Conservation (phyloP, 2,329 filamentous ascomycete species). For the Aureobasidium leucospermi region DNA sequence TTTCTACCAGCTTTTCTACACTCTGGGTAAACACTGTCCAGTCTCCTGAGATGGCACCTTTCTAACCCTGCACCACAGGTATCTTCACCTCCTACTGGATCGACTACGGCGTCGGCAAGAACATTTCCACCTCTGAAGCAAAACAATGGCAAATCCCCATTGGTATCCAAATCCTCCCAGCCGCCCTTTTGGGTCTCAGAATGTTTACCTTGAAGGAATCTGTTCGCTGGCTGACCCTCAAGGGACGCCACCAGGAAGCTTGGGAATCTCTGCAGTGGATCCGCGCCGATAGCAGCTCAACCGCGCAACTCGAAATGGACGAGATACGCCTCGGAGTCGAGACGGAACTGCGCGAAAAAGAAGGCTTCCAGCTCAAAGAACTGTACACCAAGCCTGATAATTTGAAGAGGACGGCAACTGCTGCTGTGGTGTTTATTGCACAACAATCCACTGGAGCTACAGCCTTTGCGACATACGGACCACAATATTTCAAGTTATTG, state of each 20-base stretch:
- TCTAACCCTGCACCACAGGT: conserved; percentile 11
- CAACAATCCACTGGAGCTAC: conserved; percentile 50
- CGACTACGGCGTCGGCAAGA: conserved; percentile 40
- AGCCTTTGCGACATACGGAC: conserved; percentile 38
- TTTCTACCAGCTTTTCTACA: conserved; percentile 48
- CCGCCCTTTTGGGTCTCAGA: conserved; percentile 41
- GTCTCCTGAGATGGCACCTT: not conserved
- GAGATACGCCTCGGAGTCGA: conserved; percentile 44
- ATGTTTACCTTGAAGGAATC: conserved; percentile 45
- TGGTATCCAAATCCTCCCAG: conserved; percentile 44
- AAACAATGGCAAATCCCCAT: conserved; percentile 51
- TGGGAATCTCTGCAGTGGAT: conserved; percentile 46
- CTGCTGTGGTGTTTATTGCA: conserved; percentile 42
- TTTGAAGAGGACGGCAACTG: conserved; percentile 37
- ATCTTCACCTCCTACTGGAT: conserved; percentile 49
- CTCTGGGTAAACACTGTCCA: conserved; percentile 28
- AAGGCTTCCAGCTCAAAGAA: conserved; percentile 38
- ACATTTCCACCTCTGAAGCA: conserved; percentile 28
- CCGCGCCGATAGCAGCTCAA: conserved; percentile 35
- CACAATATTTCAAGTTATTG: conserved; percentile 48
- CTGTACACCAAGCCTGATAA: conserved; percentile 39
- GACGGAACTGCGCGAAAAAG: conserved; percentile 38
- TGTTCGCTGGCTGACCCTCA: conserved; percentile 43
- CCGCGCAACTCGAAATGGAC: conserved; percentile 39
- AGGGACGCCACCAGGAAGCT: conserved; percentile 39